Percentiles rank a stretch among this genome's conserved stretches.
Conservation (phyloP, 1,284 basidiomycete species). For the Puccinia novopanici region DNA sequence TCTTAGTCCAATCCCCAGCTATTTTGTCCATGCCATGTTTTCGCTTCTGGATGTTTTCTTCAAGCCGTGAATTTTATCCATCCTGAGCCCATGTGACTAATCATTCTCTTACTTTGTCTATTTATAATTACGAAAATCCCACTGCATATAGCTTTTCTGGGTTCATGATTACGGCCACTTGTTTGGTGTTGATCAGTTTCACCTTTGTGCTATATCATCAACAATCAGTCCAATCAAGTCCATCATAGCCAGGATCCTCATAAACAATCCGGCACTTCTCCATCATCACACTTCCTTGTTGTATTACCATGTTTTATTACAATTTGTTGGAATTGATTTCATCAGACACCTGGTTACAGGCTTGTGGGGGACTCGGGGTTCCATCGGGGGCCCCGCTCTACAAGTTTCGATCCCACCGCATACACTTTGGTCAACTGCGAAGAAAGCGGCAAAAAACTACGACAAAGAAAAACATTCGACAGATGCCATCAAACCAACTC, state of each 20-base stretch:
- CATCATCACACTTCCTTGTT: neutral
- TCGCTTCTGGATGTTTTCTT: neutral
- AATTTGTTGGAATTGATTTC: neutral
- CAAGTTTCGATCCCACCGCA: neutral
- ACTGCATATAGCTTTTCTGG: neutral
- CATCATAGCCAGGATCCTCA: too few relatives aligned
- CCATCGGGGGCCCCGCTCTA: neutral
- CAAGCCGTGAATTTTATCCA: neutral
- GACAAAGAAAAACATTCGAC: neutral
- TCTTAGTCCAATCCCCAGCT: neutral
- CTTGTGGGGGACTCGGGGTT: neutral
- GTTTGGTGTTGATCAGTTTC: neutral
- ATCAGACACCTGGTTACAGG: too few relatives aligned
- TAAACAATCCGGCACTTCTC: too few relatives aligned
- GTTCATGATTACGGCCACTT: conserved; percentile 13
- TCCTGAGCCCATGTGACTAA: neutral
- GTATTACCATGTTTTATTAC: too few relatives aligned
- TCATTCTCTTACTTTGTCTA: neutral
- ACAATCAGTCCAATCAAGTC: neutral
- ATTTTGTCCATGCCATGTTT: neutral
- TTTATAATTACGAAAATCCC: neutral
- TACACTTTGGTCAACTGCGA: neutral
- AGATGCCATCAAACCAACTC: conserved; percentile 8
- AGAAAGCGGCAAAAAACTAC: neutral
- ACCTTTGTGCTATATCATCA: neutral